Conservation (phyloP, 2,329 filamentous ascomycete genomes). For the Claviceps arundinis region DNA sequence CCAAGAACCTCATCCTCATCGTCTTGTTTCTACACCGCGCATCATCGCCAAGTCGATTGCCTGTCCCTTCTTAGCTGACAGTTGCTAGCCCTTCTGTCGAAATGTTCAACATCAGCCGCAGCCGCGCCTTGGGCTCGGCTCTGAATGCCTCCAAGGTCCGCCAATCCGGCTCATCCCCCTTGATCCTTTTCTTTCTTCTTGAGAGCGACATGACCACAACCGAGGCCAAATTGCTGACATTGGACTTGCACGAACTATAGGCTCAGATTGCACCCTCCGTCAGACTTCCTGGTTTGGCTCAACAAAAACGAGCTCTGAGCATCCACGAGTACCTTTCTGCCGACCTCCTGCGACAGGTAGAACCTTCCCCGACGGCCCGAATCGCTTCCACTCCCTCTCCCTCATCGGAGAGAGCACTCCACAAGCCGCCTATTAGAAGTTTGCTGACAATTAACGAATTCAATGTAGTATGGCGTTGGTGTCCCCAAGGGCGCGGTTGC, state of each 20-base stretch:
- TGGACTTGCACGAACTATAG: constrained; percentile 6
- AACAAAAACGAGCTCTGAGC: constrained; percentile 80
- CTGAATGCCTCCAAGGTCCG: constrained; percentile 65
- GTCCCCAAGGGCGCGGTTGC: constrained; percentile 86
- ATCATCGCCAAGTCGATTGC: constrained; percentile 8
- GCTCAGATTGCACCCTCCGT: constrained; percentile 29
- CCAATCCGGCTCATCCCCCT: constrained; percentile 8
- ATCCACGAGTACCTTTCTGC: constrained; percentile 98
- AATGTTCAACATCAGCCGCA: constrained; percentile 85
- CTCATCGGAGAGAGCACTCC: background rate
- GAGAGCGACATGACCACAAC: constrained; percentile 2
- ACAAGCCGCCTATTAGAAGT: background rate
- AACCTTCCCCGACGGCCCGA: constrained; percentile 7
- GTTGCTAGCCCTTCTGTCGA: constrained; percentile 17
- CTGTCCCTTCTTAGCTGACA: constrained; percentile 8
- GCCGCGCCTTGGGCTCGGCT: constrained; percentile 66
- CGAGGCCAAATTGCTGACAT: constrained; percentile 5
- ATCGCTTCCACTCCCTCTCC: background rate
- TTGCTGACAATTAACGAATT: constrained; percentile 7
- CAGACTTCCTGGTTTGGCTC: constrained; percentile 50
- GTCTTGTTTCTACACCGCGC: background rate
- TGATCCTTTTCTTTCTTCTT: constrained; percentile 3
- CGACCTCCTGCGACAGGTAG: constrained; percentile 68
- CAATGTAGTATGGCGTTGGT: constrained; percentile 73
- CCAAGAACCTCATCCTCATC: constrained; percentile 2